Evolutionary conservation across 2,329 filamentous ascomycete species (phyloP), one percentile per base, ranked within the genome.

Genomic region (Xylariaceae sp.): DNA sequence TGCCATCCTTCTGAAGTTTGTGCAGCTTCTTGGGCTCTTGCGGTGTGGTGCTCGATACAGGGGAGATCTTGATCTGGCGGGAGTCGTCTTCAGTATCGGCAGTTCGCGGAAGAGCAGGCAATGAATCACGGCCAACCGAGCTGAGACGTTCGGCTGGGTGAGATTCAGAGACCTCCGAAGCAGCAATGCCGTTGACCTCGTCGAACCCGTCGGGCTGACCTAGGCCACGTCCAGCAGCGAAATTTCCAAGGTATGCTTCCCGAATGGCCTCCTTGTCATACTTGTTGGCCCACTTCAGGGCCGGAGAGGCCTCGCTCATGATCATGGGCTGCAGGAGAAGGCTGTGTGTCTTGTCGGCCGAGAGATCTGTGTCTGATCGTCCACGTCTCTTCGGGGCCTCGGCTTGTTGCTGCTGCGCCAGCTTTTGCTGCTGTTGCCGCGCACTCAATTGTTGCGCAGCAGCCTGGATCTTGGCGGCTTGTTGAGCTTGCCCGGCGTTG

Each of bases 261-360:
- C 92, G 87, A 63, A 96, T 88, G 6, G 88, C 81, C 68, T 94
- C 87, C 75, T 94, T 95, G 75, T 97, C 94, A 72, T 97, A 97
- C 68, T 92, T 92, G 73, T 82, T 93, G 37, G 93, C 91, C 94
- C 94, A 99, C 74, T 96, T 96, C 87, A 99, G 88, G 1, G 94
- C 94, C 23, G 92, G 89, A 7, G 89, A 94, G 15, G 92, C 93
- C 72, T 96, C 94, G 56, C 82, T 91, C 69, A 92, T 81, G 62
- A 97, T 88, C 56, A 86, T 83, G 1, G 92, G 89, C 71, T 96
- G 92, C 51, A 97, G 78, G 70, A 97, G 82, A 58, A 96, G 84
- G 65, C 94, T 99, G 73, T 87, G 92, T 2, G 92, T 97, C 81
- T 95, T 96, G 58, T 77, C 82, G 63, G 73, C 84, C 78, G 75